Base-by-base conservation (phyloP, 345 rosid genomes). In the Conringia planisiliqua region DNA sequence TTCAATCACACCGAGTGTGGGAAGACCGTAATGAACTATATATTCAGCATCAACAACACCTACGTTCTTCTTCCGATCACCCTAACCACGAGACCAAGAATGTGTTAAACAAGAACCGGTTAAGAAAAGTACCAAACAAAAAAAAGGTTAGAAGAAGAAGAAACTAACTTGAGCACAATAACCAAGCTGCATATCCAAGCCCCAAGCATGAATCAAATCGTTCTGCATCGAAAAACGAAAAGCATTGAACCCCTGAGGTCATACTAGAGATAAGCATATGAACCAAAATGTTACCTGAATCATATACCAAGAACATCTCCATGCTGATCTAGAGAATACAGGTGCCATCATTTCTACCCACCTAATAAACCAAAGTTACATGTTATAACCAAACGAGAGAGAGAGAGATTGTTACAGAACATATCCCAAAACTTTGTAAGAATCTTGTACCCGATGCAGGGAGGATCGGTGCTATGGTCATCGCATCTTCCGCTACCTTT, bases 281-380 rank as follows among this genome's bases (percentile, higher is more conserved):
- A 42, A 55, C 36, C 16, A 26, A 76, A 29, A 33, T 10, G 17
- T n/a, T 83, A 91, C 98, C 96, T 94, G 97, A 77, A 94, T 79
- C 98, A 94, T 89, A 82, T 90, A 76, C 97, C 97, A 94, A 6
- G 83, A 78, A 80, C 98, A 94, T 72, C 86, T 83, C 98, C 98
- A 94, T 4, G 98, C 93, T 52, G 85, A 84, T 80, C 81, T 87
- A 1, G 98, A 94, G 83, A 94, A 94, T 7, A 94, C 98, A 24
- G 98, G 98, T 27, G 93, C 96, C 98, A 94, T 94, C 89, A 94
- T 85, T 82, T 91, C 98, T 35, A 94, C 98, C 98, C 98, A 94
- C 48, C 98, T 94, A 51, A 78, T 84, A 79, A 1, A 74, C 30
- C 71, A 54, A 20, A 22, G 62, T 59, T 66, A 39, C 8, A 38